Evolutionary conservation across 2,329 filamentous ascomycete species (phyloP), one percentile per base, ranked within the genome.

Genomic region (Parascedosporium putredinis): DNA sequence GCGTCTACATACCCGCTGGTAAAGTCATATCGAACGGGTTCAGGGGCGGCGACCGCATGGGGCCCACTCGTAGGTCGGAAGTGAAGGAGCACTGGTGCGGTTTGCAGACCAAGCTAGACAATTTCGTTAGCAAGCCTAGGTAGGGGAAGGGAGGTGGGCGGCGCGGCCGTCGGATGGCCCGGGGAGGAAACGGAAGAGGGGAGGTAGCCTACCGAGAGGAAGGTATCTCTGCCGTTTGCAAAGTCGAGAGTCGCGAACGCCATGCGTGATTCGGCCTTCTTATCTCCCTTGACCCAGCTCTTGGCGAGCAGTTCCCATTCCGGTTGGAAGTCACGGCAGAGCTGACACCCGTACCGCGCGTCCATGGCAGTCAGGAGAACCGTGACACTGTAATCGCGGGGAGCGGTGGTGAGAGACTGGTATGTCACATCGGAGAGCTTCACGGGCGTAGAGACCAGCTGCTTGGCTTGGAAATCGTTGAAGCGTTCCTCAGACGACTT

Each of bases 191-290:
- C n/a, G n/a, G n/a, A n/a, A n/a, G n/a, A n/a, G n/a, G n/a, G n/a
- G n/a, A n/a, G n/a, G n/a, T n/a, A n/a, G n/a, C n/a, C n/a, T n/a
- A 96, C 90, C 69, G 86, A 86, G 70, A 95, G 80, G 60, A 98
- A 98, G 2, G 84, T 84, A 16, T 81, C 77, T 62, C 86, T 86
- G 44, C 93, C 93, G 59, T 95, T 83, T 36, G 75, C 66, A 63
- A 98, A 98, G 67, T 98, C 93, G 59, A 98, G 69, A 5, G 86
- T 91, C 22, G 79, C 84, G 67, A 91, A 94, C 42, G 97, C 65
- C 55, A 95, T 60, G 54, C 84, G 77, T 24, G 82, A 84, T 56
- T 87, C 76, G 49, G 75, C 84, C 52, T 79, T 72, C 71, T 84
- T 88, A 66, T 95, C 86, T 6, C 87, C 89, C 65, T 86, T 88